Evolutionary conservation across 2,329 filamentous ascomycete species (phyloP).

Genomic region (Colletotrichum brevisporum): DNA sequence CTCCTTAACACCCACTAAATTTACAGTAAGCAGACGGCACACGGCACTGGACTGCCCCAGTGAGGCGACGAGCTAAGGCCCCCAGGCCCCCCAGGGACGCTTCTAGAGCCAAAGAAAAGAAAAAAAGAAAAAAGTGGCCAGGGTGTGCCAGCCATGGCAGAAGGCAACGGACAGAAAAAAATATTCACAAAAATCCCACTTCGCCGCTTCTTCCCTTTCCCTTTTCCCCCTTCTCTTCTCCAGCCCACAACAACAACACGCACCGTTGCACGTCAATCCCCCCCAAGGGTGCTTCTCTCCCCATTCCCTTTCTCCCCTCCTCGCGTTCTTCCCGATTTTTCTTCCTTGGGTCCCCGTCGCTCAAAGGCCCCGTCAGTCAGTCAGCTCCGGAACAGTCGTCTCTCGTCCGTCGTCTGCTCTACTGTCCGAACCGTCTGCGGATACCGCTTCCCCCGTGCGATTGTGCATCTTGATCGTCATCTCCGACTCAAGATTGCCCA

Average conservation of each 20-base stretch:
- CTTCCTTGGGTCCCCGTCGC: slow-evolving; percentile 47
- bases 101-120: no score
- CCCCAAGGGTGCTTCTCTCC: slow-evolving; percentile 56
- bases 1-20: no score
- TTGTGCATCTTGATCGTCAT: slow-evolving; percentile 32
- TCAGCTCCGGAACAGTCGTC: slow-evolving; percentile 41
- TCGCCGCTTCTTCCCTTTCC: slow-evolving; percentile 36
- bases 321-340: slow-evolving; percentile 50
- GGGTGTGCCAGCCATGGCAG: slow-evolving; percentile 35
- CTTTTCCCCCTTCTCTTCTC: slow-evolving; percentile 35
- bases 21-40: no score
- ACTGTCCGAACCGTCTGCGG: slow-evolving; percentile 3
- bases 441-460: slow-evolving; percentile 12
- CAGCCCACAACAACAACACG: slow-evolving; percentile 47
- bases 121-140: slow-evolving; percentile 24
- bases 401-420: slow-evolving; percentile 27
- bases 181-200: slow-evolving; percentile 41
- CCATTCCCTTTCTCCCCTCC: slow-evolving; percentile 48
- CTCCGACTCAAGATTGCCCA: slow-evolving; percentile 32
- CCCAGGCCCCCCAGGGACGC: no score
- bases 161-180: slow-evolving; percentile 36
- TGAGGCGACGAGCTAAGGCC: no score
- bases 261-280: slow-evolving; percentile 61
- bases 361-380: slow-evolving; percentile 39
- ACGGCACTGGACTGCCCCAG: no score